A percentile compares a stretch with the other conserved stretches of the same genome.
These are phyloP conservation scores for Hyaloscypha hepaticicola DNA, from an alignment of 495 filamentous ascomycete species.

Conservation along the genomic window DNA sequence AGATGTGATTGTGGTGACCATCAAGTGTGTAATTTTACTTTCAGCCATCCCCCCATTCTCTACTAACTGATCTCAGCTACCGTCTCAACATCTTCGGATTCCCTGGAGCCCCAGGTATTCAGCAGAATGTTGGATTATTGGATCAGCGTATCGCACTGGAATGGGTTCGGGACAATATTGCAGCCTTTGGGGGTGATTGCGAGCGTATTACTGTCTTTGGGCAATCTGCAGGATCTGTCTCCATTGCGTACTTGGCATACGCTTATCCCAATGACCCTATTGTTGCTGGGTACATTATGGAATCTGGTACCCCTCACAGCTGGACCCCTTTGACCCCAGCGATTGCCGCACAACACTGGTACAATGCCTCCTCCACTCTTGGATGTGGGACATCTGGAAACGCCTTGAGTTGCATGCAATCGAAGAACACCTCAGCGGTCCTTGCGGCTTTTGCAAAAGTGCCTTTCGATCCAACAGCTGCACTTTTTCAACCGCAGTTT, in stretches of 20 bases:
- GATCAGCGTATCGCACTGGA: constrained; percentile 71
- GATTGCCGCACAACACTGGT: constrained; percentile 35
- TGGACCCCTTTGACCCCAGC: constrained; percentile 38
- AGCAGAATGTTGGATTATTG: constrained; percentile 59
- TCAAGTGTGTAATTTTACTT: background rate
- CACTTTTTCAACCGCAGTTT: constrained; percentile 29
- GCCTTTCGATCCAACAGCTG: constrained; percentile 24
- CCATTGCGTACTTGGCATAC: constrained; percentile 64
- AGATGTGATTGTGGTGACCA: constrained; percentile 1
- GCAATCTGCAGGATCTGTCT: constrained; percentile 66
- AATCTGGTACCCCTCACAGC: constrained; percentile 52
- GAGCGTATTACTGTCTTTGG: constrained; percentile 66
- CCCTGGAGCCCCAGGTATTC: background rate
- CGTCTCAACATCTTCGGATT: background rate
- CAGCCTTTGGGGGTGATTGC: constrained; percentile 67
- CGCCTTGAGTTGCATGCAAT: constrained; percentile 47
- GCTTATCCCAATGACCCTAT: constrained; percentile 46
- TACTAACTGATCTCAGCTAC: background rate
- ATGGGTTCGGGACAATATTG: constrained; percentile 70
- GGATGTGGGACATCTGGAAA: constrained; percentile 37
- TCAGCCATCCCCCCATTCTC: background rate
- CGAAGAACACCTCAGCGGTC: constrained; percentile 34
- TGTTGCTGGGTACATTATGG: constrained; percentile 45
- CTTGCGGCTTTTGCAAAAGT: constrained; percentile 37
- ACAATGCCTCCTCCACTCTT: constrained; percentile 41